Percentiles rank a stretch among this genome's conserved stretches.
phyloP scores from a whole-genome alignment of 768 basidiomycete species.

The Boletus patriciae region DNA sequence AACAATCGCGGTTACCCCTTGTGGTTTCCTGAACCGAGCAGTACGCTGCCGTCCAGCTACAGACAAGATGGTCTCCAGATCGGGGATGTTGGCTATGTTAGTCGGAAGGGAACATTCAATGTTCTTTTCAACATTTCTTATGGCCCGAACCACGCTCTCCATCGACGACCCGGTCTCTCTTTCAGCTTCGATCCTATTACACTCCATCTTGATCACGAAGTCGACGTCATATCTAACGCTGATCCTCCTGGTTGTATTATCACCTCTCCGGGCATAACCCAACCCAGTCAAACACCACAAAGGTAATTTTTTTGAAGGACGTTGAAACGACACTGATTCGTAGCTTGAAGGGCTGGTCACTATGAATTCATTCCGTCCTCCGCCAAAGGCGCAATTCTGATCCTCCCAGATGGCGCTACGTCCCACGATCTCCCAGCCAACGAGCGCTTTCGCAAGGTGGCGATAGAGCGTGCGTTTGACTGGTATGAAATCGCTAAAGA shows the following conservation, averaged over 20 bases:
- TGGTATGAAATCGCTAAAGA: no score
- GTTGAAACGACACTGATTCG: background rate
- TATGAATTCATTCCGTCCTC: background rate
- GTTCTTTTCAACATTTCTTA: slow-evolving; percentile 35
- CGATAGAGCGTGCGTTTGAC: no score
- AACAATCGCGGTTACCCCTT: slow-evolving; percentile 30
- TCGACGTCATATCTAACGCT: background rate
- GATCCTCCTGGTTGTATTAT: background rate
- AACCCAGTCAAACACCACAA: background rate
- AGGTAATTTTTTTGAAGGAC: background rate
- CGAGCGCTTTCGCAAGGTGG: slow-evolving; percentile 2
- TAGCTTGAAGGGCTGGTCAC: background rate
- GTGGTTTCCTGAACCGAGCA: slow-evolving; percentile 30
- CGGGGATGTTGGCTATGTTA: slow-evolving; percentile 36
- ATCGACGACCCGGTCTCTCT: background rate
- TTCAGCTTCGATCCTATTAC: background rate
- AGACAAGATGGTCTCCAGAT: slow-evolving; percentile 28
- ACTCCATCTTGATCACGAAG: background rate
- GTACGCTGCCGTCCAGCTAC: slow-evolving; percentile 22
- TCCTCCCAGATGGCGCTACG: slow-evolving; percentile 30
- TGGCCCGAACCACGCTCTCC: background rate
- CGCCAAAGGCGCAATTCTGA: slow-evolving; percentile 27
- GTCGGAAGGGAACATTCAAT: slow-evolving; percentile 24
- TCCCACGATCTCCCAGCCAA: slow-evolving; percentile 12
- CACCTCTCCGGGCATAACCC: background rate